Conservation (phyloP, 371 early-diverging fungal genomes). For the Homolaphlyctis polyrhiza region DNA sequence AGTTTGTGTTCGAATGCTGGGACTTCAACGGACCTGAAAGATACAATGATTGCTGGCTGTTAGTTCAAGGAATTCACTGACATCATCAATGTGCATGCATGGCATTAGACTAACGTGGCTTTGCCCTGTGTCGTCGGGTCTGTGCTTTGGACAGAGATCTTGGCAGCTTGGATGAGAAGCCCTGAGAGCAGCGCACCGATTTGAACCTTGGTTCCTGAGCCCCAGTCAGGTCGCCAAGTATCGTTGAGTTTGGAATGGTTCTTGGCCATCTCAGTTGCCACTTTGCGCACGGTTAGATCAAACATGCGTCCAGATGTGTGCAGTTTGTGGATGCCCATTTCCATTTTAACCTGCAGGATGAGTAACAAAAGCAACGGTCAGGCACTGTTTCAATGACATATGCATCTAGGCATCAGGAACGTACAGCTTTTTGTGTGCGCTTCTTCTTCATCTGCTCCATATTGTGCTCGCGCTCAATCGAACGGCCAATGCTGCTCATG, state of each 20-base stretch:
- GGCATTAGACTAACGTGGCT: slow-evolving; percentile 12
- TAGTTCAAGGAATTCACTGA: no score
- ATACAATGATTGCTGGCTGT: no score
- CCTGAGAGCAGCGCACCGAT: slow-evolving; percentile 59
- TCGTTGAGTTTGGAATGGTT: slow-evolving; percentile 30
- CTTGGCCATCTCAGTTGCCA: slow-evolving; percentile 51
- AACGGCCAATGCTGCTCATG: slow-evolving; percentile 65
- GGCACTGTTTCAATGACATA: no score
- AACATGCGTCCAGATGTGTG: slow-evolving; percentile 51
- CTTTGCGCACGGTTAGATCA: slow-evolving; percentile 70
- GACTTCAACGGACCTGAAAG: neutral
- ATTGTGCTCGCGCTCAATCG: slow-evolving; percentile 81
- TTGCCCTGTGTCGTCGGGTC: slow-evolving; percentile 18
- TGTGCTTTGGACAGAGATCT: slow-evolving; percentile 50
- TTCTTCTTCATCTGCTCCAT: slow-evolving; percentile 63
- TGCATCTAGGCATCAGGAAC: neutral
- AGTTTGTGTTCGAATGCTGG: slow-evolving; percentile 77
- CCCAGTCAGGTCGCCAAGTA: slow-evolving; percentile 54
- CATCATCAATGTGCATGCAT: no score
- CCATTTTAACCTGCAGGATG: neutral
- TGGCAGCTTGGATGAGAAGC: slow-evolving; percentile 69
- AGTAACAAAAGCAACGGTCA: no score
- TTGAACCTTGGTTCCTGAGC: slow-evolving; percentile 24
- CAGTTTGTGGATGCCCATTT: slow-evolving; percentile 23
- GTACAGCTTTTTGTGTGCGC: neutral